Conservation (phyloP, 139 green algal species). For the Ettlia oleoabundans region DNA sequence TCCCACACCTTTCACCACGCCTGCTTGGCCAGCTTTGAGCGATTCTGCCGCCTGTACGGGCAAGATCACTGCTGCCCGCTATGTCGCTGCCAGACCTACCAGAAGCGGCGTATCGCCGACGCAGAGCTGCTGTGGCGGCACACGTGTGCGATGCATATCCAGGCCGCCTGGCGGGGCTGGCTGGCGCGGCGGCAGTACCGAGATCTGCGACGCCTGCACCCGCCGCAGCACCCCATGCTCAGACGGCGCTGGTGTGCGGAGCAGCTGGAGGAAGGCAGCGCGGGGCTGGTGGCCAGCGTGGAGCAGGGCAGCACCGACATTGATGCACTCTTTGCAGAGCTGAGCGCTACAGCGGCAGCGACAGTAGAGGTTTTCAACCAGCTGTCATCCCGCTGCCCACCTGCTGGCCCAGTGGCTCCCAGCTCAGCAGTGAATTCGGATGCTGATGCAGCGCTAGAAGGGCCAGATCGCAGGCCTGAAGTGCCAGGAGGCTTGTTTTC, state of each 20-base stretch:
- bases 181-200: conserved; percentile 43
- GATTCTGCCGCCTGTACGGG: conserved; percentile 38
- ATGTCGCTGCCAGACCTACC: conserved; percentile 68
- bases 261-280: conserved; percentile 50
- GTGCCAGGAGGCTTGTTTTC: not conserved
- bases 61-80: conserved; percentile 62
- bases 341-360: conserved; percentile 54
- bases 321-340: conserved; percentile 68
- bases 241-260: conserved; percentile 59
- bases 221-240: conserved; percentile 50
- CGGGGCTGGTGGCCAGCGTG: conserved; percentile 53
- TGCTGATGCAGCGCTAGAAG: no score
- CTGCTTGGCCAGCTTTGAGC: conserved; percentile 72
- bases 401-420: no score
- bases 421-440: no score
- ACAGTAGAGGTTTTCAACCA: conserved; percentile 2
- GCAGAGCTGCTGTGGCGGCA: conserved; percentile 46
- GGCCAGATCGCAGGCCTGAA: not conserved
- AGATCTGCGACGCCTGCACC: conserved; percentile 35
- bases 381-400: no score
- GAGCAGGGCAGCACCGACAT: conserved; percentile 55
- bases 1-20: conserved; percentile 59
- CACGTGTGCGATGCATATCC: conserved; percentile 56
- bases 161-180: conserved; percentile 57
- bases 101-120: conserved; percentile 67